Conservation (phyloP, 768 basidiomycete species). For the Lactifluus rugatus region DNA sequence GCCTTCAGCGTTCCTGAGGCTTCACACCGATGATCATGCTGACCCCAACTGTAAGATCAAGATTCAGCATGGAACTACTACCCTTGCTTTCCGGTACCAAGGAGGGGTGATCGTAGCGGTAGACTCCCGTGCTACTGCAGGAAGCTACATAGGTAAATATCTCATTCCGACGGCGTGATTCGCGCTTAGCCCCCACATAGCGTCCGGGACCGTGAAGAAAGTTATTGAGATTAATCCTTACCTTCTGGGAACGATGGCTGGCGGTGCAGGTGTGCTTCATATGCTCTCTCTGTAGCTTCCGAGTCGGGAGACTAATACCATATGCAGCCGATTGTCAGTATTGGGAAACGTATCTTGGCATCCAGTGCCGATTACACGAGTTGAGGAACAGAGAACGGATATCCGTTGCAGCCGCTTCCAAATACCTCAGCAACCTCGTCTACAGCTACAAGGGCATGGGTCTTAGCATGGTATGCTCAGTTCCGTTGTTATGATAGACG, state of each 20-base stretch:
- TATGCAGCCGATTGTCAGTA: conserved; percentile 82
- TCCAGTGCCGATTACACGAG: conserved; percentile 95
- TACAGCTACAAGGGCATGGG: conserved; percentile 99
- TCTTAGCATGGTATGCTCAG: conserved; percentile 77
- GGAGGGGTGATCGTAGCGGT: conserved; percentile 99
- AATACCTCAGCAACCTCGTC: conserved; percentile 93
- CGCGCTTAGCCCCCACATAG: conserved; percentile 31
- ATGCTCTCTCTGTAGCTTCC: neutral
- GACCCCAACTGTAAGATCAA: conserved; percentile 94
- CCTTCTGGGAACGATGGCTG: conserved; percentile 98
- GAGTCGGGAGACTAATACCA: neutral
- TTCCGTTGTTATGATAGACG: neutral
- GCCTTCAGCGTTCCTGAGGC: conserved; percentile 84
- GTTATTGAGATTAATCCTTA: conserved; percentile 99
- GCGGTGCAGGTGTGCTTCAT: conserved; percentile 73
- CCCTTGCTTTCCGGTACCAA: conserved; percentile 91
- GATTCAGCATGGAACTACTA: conserved; percentile 98
- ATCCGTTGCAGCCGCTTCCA: conserved; percentile 97
- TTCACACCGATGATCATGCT: conserved; percentile 93
- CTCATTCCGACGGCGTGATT: neutral
- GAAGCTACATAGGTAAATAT: conserved; percentile 84
- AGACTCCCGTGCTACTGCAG: conserved; percentile 96
- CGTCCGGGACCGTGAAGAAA: conserved; percentile 96
- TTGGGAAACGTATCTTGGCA: conserved; percentile 99
- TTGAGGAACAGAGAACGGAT: conserved; percentile 94